phyloP scores from a whole-genome alignment of 495 filamentous ascomycete genomes.

The Hypoxylon trugodes region DNA sequence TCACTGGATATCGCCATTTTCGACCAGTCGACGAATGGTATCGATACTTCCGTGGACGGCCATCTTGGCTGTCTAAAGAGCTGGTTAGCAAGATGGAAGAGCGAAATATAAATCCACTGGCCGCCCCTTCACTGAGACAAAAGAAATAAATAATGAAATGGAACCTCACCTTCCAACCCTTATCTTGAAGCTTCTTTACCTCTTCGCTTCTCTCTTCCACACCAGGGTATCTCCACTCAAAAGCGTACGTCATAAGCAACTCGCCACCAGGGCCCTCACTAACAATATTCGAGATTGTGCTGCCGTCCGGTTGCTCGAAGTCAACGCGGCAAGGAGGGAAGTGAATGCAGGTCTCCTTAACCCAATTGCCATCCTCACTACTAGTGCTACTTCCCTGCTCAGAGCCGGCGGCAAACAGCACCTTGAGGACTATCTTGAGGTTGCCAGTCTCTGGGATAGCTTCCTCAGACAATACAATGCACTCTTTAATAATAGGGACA shows the following conservation, averaged over 20 bases:
- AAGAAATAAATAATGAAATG: not conserved
- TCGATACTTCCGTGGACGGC: conserved; percentile 52
- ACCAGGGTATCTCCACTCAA: conserved; percentile 48
- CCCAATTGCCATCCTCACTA: not conserved
- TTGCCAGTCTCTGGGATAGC: conserved; percentile 16
- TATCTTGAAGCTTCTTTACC: conserved; percentile 40
- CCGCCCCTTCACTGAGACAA: not conserved
- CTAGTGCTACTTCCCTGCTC: conserved; percentile 12
- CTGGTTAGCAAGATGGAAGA: not conserved
- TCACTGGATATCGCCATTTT: conserved; percentile 43
- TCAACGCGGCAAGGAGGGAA: conserved; percentile 48
- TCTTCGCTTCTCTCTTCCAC: conserved; percentile 44
- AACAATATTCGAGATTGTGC: conserved; percentile 48
- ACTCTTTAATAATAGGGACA: conserved; percentile 50
- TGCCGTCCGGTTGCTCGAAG: conserved; percentile 50
- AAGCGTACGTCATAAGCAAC: conserved; percentile 52
- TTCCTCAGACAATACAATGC: conserved; percentile 44
- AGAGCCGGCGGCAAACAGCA: conserved; percentile 41
- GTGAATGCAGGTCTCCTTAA: conserved; percentile 42
- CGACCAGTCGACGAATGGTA: conserved; percentile 46
- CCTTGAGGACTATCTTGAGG: conserved; percentile 39
- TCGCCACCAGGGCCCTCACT: conserved; percentile 42
- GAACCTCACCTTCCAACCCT: conserved; percentile 45
- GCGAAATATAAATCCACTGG: not conserved
- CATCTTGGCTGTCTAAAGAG: conserved; percentile 46